Conservation (phyloP, 805 yeast genomes). For the Candida vaughaniae region DNA sequence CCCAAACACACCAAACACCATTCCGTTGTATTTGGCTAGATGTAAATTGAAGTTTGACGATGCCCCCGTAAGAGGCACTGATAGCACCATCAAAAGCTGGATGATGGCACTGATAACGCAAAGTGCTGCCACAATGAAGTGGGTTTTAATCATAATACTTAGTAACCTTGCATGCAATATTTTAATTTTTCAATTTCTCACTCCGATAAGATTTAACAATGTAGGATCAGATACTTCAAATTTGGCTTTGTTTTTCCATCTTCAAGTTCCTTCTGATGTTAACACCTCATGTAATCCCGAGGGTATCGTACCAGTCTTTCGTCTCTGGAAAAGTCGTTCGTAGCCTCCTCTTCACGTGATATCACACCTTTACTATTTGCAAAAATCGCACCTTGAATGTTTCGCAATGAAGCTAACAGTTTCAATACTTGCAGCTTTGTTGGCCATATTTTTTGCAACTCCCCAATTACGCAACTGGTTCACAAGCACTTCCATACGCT, state of each 20-base stretch:
- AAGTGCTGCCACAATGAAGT: constrained; percentile 26
- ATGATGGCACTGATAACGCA: constrained; percentile 30
- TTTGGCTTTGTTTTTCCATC: background rate
- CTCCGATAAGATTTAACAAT: no score
- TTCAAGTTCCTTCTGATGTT: background rate
- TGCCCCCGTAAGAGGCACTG: constrained; percentile 41
- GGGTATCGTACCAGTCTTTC: no score
- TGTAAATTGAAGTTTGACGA: constrained; percentile 21
- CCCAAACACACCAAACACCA: constrained; percentile 46
- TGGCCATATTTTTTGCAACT: background rate
- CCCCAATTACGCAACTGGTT: background rate
- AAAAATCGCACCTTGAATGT: no score
- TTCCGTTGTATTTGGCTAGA: constrained; percentile 30
- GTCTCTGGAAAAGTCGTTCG: no score
- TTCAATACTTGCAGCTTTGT: no score
- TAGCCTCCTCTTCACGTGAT: constrained; percentile 5
- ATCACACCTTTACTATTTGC: no score
- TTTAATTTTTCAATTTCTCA: no score
- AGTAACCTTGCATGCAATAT: no score
- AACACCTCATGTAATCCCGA: no score
- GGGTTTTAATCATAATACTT: constrained; percentile 32
- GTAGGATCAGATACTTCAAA: no score
- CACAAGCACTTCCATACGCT: no score
- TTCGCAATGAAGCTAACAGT: no score
- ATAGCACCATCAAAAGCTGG: constrained; percentile 40